phyloP scores from a whole-genome alignment of 2,329 filamentous ascomycete species.

The Neofusicoccum laricinum region DNA sequence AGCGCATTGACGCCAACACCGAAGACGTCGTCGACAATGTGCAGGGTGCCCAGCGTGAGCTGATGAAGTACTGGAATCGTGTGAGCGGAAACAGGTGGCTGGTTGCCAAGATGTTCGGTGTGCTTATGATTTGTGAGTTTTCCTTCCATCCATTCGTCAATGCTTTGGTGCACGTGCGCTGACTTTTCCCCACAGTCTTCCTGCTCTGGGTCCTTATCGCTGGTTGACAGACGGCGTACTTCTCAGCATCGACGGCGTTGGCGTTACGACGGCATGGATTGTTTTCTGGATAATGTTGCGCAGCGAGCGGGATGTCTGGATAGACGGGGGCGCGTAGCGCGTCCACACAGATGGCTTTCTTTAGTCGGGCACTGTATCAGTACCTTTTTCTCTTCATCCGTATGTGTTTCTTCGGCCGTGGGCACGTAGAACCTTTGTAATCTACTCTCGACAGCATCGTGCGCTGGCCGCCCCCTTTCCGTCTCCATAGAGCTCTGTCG shows the following conservation, averaged over 20 bases:
- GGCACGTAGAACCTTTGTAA: slow-evolving; percentile 10
- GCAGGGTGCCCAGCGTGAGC: slow-evolving; percentile 88
- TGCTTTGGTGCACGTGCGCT: background rate
- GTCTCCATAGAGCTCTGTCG: slow-evolving; percentile 5
- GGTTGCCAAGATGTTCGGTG: slow-evolving; percentile 79
- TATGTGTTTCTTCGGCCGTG: background rate
- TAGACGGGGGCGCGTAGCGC: background rate
- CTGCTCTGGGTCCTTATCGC: slow-evolving; percentile 67
- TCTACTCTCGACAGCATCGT: slow-evolving; percentile 10
- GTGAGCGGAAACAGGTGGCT: slow-evolving; percentile 96
- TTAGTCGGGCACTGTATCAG: background rate
- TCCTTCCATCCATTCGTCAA: background rate
- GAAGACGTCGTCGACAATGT: slow-evolving; percentile 98
- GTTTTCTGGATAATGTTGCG: background rate
- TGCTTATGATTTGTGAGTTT: slow-evolving; percentile 80
- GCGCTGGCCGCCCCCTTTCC: background rate
- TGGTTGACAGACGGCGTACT: slow-evolving; percentile 35
- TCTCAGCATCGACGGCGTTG: background rate
- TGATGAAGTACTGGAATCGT: slow-evolving; percentile 95
- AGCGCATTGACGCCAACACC: slow-evolving; percentile 94
- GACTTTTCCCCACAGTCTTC: slow-evolving; percentile 30
- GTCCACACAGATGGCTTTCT: background rate
- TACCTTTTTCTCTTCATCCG: background rate
- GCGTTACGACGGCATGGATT: background rate
- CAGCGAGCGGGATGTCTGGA: background rate